These are phyloP conservation scores for Lycium ferocissimum DNA, from an alignment of 257 asterid genomes.

Conservation along the genomic window DNA sequence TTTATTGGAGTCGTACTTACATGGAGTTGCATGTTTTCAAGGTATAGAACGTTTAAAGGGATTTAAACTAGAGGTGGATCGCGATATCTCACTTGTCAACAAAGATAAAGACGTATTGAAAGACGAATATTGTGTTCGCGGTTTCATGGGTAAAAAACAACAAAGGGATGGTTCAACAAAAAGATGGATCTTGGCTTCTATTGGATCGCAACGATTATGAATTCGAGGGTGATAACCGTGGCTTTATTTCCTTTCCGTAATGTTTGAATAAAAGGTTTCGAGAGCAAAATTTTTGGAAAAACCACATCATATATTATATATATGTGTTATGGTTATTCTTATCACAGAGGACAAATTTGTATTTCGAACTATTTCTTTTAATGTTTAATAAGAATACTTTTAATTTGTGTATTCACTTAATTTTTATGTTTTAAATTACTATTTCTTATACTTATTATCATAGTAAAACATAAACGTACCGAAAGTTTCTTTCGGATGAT, in stretches of 20 bases:
- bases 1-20: constrained; percentile 23
- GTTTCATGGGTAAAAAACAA: constrained; percentile 70
- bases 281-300: neutral
- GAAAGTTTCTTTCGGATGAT: no score
- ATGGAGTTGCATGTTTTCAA: neutral
- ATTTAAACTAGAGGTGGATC: constrained; percentile 14
- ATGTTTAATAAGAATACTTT: no score
- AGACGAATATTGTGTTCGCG: constrained; percentile 57
- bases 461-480: no score
- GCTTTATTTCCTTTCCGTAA: neutral
- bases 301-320: neutral
- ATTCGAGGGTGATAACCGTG: neutral
- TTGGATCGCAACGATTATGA: constrained; percentile 52
- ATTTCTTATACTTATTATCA: no score
- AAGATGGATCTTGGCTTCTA: constrained; percentile 77
- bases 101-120: no score
- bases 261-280: neutral
- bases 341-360: no score
- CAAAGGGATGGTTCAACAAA: constrained; percentile 79
- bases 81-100: constrained; percentile 13
- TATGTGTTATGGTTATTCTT: no score
- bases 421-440: no score
- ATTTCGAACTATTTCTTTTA: no score
- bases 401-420: no score
- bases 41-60: neutral